Conservation (phyloP, 371 early-diverging fungal species). For the Coemansia sp. region DNA sequence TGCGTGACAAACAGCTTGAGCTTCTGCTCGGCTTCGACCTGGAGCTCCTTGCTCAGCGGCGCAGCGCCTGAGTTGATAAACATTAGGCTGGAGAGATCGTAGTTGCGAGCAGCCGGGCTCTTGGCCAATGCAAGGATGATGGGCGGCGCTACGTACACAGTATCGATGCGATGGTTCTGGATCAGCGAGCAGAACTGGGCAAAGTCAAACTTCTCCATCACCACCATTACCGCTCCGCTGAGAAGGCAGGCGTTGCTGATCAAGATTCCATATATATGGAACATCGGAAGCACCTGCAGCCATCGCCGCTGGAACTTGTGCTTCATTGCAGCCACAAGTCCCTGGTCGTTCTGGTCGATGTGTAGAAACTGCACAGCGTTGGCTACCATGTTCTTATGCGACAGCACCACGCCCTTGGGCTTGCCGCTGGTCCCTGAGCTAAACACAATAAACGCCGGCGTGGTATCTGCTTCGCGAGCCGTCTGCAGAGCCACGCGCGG, state of each 20-base stretch:
- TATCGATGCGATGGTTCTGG: slow-evolving; percentile 65
- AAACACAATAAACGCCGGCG: slow-evolving; percentile 77
- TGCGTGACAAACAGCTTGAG: slow-evolving; percentile 37
- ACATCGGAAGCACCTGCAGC: slow-evolving; percentile 77
- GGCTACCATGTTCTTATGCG: slow-evolving; percentile 61
- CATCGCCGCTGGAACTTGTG: slow-evolving; percentile 52
- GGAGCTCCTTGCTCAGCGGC: slow-evolving; percentile 60
- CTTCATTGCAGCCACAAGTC: slow-evolving; percentile 10
- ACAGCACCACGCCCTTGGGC: slow-evolving; percentile 63
- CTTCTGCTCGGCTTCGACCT: slow-evolving; percentile 24
- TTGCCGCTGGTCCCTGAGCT: slow-evolving; percentile 81
- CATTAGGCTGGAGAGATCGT: slow-evolving; percentile 65
- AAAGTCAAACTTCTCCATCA: slow-evolving; percentile 66
- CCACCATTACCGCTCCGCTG: slow-evolving; percentile 40
- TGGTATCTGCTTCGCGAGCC: slow-evolving; percentile 13
- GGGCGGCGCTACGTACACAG: slow-evolving; percentile 78
- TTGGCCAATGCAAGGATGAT: slow-evolving; percentile 69
- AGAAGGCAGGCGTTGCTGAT: slow-evolving; percentile 38
- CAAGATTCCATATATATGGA: slow-evolving; percentile 75
- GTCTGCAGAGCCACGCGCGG: slow-evolving; percentile 36
- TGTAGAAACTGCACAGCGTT: slow-evolving; percentile 45
- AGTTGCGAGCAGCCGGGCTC: slow-evolving; percentile 65
- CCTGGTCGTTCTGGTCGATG: slow-evolving; percentile 15
- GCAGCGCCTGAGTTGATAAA: slow-evolving; percentile 79
- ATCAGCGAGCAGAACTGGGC: slow-evolving; percentile 61